phyloP scores from a whole-genome alignment of 805 yeast species.

The Candida pseudofarinosa region DNA sequence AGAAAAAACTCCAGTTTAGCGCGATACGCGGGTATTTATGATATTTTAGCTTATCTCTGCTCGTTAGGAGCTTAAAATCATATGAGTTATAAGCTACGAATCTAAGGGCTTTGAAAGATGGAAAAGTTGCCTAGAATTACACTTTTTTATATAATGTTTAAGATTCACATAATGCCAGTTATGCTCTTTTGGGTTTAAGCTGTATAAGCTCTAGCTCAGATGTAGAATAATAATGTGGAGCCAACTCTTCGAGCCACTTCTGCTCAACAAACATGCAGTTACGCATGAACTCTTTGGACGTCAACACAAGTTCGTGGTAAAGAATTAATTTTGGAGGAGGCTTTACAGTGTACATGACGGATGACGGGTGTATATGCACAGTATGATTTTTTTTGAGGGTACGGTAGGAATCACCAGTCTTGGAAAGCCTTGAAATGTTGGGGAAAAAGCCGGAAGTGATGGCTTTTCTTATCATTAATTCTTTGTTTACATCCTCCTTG shows the following conservation, averaged over 20 bases:
- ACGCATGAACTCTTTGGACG: conserved; percentile 86
- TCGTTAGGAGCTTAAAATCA: not conserved
- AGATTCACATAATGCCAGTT: not conserved
- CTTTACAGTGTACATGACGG: conserved; percentile 56
- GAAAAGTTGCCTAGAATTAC: no score
- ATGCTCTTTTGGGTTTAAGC: not conserved
- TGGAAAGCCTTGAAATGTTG: conserved; percentile 56
- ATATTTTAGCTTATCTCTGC: not conserved
- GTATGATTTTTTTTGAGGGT: conserved; percentile 63
- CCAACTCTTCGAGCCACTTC: conserved; percentile 68
- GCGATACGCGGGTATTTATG: not conserved
- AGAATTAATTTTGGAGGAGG: conserved; percentile 74
- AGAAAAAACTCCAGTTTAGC: no score
- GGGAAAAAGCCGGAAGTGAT: conserved; percentile 68
- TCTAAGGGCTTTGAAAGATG: no score
- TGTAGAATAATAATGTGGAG: conserved; percentile 53
- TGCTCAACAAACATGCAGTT: conserved; percentile 72
- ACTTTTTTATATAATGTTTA: no score
- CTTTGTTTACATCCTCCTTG: conserved; percentile 16
- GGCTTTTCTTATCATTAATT: conserved; percentile 43
- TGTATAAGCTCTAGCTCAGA: not conserved
- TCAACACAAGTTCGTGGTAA: conserved; percentile 79
- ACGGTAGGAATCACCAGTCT: conserved; percentile 65
- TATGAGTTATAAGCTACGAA: no score
- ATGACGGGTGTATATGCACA: conserved; percentile 85